Evolutionary conservation across 2,329 filamentous ascomycete species (phyloP), one percentile per base, ranked within the genome.

Genomic region (Neocatenulostroma microsporum): DNA sequence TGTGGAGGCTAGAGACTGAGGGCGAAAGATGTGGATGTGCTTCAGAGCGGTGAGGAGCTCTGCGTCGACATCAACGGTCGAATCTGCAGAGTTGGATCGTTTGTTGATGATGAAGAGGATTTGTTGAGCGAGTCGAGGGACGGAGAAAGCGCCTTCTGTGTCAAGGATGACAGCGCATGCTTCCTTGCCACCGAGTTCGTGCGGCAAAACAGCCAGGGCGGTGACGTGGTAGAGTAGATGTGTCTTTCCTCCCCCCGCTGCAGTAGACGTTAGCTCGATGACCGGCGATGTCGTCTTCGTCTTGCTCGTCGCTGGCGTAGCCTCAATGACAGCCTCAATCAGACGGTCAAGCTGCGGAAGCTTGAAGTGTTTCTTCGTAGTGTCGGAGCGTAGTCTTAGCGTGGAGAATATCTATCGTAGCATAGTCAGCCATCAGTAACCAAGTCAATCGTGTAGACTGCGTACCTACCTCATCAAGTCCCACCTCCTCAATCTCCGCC

Each of bases 21-120:
- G 74, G 3, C 61, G 67, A 57, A 78, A 73, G 42, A 80, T 61
- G 52, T 80, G 76, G 24, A 80, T 55, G 48, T 80, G 75, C 19
- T 58, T 49, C 1, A 81, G 58, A 3, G 63, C 57, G 15, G 46
- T 46, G n/a, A 46, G 41, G 11, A 74, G 39, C 1, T 64, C 44
- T 8, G 44, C 35, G 9, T 45, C 32, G 11, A 41, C 25, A 21
- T 45, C 29, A 21, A 29, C 23, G 34, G 31, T n/a, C 30, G 15
- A 24, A 39, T 26, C n/a, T n/a, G n/a, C n/a, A n/a, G n/a, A n/a
- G n/a, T 25, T 30, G 25, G 21, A 28, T 4, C 7, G 30, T 9
- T 25, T 18, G 21, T 38, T 9, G 33, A 63, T 40, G 28, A 56
- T 42, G 21, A 44, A 28, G 11, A 51, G 39, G 40, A 69, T 59